Conservation (phyloP, 2,329 filamentous ascomycete species). For the Diaporthe humulicola region DNA sequence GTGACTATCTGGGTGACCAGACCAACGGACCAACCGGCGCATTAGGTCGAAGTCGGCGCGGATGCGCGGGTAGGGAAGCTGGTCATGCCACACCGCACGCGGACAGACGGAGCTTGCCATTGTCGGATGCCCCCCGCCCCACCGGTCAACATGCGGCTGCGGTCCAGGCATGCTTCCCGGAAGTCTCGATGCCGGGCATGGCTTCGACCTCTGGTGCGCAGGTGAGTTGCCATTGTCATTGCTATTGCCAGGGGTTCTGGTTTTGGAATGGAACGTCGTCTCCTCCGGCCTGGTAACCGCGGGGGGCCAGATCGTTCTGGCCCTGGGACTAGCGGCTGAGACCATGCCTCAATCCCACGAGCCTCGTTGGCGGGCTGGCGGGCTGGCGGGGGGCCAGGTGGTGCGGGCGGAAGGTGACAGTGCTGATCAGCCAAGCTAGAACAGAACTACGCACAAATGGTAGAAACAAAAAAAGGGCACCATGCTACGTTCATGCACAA, state of each 20-base stretch:
- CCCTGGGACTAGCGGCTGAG: slow-evolving; percentile 30
- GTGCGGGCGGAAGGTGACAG: slow-evolving; percentile 10
- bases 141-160: neutral
- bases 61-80: neutral
- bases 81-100: slow-evolving; percentile 13
- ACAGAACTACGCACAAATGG: neutral
- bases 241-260: neutral
- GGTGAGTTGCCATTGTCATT: neutral
- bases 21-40: neutral
- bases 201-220: neutral
- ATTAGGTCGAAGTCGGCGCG: neutral
- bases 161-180: neutral
- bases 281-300: neutral
- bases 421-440: slow-evolving; percentile 10
- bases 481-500: neutral
- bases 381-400: no score
- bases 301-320: slow-evolving; percentile 30
- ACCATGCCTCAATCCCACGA: neutral
- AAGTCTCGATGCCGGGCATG: neutral
- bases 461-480: neutral
- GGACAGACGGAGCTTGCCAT: neutral
- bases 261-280: neutral
- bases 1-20: neutral
- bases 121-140: neutral
- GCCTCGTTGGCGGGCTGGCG: slow-evolving; percentile 1